phyloP scores from a whole-genome alignment of 768 basidiomycete species.

The Leccinum ochraceum region DNA sequence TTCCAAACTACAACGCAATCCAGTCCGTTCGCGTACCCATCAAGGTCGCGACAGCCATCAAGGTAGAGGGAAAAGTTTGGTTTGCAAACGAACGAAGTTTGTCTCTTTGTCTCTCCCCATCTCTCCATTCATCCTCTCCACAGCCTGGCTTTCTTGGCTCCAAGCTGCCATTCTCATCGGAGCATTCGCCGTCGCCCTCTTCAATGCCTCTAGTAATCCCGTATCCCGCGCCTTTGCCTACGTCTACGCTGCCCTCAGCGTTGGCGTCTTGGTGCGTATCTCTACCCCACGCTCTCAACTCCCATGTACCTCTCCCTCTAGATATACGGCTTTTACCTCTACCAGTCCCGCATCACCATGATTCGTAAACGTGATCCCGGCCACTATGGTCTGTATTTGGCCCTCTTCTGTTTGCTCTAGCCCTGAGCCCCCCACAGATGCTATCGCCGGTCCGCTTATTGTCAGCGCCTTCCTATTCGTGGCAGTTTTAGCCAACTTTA shows the following conservation, averaged over 20 bases:
- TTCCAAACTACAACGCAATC: slow-evolving; percentile 70
- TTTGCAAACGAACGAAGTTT: slow-evolving; percentile 93
- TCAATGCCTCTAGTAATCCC: slow-evolving; percentile 72
- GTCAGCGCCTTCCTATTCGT: slow-evolving; percentile 83
- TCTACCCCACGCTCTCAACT: background rate
- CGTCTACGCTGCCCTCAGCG: slow-evolving; percentile 76
- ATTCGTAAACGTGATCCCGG: slow-evolving; percentile 88
- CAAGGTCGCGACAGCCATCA: slow-evolving; percentile 79
- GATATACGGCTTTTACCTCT: slow-evolving; percentile 85
- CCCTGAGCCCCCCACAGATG: slow-evolving; percentile 50
- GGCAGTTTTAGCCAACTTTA: slow-evolving; percentile 86
- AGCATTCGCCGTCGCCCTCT: slow-evolving; percentile 82
- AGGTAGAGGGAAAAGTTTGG: slow-evolving; percentile 96
- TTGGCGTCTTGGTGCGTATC: slow-evolving; percentile 57
- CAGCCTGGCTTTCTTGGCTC: slow-evolving; percentile 94
- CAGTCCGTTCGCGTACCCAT: slow-evolving; percentile 73
- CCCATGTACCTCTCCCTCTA: slow-evolving; percentile 29
- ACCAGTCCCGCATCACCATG: slow-evolving; percentile 87
- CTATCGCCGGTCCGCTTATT: slow-evolving; percentile 77
- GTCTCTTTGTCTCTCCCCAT: slow-evolving; percentile 20
- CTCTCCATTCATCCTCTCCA: slow-evolving; percentile 6
- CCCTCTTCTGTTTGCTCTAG: background rate
- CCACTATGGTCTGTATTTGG: slow-evolving; percentile 68
- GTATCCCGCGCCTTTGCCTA: slow-evolving; percentile 80
- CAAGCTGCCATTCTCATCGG: slow-evolving; percentile 83